Percentiles rank a stretch among this genome's conserved stretches.
phyloP scores from a whole-genome alignment of 2,329 filamentous ascomycete species.

The Arthrobotrys musiformis region DNA sequence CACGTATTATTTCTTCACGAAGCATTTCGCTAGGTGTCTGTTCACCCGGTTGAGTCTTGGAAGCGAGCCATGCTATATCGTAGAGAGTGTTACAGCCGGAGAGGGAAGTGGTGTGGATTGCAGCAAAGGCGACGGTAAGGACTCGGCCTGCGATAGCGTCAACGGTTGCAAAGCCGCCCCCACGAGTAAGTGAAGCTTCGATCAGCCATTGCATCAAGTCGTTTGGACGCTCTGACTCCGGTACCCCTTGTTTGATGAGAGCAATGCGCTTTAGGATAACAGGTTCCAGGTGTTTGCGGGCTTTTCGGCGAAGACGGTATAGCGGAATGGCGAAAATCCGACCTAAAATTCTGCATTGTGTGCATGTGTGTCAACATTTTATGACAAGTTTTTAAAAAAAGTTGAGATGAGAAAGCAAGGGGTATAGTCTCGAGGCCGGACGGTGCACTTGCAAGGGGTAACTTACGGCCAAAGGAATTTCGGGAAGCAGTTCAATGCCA shows the following conservation, averaged over 20 bases:
- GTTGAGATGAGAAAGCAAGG: not conserved
- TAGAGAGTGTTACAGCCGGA: constrained; percentile 47
- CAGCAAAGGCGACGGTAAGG: constrained; percentile 51
- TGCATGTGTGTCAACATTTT: not conserved
- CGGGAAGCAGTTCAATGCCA: constrained; percentile 48
- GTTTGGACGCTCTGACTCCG: constrained; percentile 52
- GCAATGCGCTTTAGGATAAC: constrained; percentile 48
- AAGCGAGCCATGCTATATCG: constrained; percentile 39
- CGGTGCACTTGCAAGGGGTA: not conserved
- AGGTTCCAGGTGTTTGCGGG: constrained; percentile 46
- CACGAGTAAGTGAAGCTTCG: constrained; percentile 46
- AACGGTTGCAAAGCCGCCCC: constrained; percentile 35
- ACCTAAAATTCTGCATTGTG: constrained; percentile 14
- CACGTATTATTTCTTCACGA: constrained; percentile 42
- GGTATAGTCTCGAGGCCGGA: not conserved
- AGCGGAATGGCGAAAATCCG: constrained; percentile 39
- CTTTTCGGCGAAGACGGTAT: constrained; percentile 18
- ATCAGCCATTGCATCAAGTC: constrained; percentile 55
- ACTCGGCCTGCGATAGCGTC: constrained; percentile 39
- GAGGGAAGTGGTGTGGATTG: constrained; percentile 54
- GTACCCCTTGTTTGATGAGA: constrained; percentile 26
- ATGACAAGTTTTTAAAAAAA: not conserved
- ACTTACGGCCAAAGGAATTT: constrained; percentile 48
- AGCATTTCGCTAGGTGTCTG: constrained; percentile 37
- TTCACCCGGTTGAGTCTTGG: constrained; percentile 16